A percentile compares a stretch with the other conserved stretches of the same genome.
These are phyloP conservation scores for Venturia oleaginea DNA, from an alignment of 2,329 filamentous ascomycete species.

Conservation along the genomic window DNA sequence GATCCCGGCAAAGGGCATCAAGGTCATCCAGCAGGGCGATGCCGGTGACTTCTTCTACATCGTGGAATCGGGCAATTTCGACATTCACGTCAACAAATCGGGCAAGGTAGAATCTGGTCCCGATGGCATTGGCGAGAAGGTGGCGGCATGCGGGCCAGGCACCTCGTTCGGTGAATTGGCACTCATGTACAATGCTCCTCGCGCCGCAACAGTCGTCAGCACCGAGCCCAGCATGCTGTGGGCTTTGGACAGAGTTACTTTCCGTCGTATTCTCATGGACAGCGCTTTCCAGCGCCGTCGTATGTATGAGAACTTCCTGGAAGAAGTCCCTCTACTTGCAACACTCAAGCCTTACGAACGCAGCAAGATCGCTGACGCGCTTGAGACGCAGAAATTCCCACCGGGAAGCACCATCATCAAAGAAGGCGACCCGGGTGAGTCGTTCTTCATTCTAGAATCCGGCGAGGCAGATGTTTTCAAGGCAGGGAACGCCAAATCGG, in stretches of 20 bases:
- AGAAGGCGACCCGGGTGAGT: constrained; percentile 83
- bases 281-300: constrained; percentile 90
- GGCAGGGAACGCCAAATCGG: constrained; percentile 50
- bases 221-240: constrained; percentile 77
- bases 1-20: constrained; percentile 79
- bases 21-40: constrained; percentile 93
- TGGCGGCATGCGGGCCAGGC: constrained; percentile 73
- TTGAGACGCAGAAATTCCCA: constrained; percentile 82
- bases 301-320: constrained; percentile 95
- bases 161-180: constrained; percentile 95
- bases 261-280: constrained; percentile 97
- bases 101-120: constrained; percentile 71
- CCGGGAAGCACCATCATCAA: constrained; percentile 75
- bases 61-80: constrained; percentile 82
- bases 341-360: constrained; percentile 85
- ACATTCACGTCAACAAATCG: constrained; percentile 76
- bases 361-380: constrained; percentile 91
- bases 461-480: constrained; percentile 85
- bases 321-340: constrained; percentile 79
- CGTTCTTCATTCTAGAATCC: constrained; percentile 83
- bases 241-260: constrained; percentile 91
- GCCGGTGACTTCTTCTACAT: constrained; percentile 97
- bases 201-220: constrained; percentile 86
- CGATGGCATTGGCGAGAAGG: constrained; percentile 74
- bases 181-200: constrained; percentile 96